Conservation (phyloP, 768 basidiomycete species). For the Suillus luteus region DNA sequence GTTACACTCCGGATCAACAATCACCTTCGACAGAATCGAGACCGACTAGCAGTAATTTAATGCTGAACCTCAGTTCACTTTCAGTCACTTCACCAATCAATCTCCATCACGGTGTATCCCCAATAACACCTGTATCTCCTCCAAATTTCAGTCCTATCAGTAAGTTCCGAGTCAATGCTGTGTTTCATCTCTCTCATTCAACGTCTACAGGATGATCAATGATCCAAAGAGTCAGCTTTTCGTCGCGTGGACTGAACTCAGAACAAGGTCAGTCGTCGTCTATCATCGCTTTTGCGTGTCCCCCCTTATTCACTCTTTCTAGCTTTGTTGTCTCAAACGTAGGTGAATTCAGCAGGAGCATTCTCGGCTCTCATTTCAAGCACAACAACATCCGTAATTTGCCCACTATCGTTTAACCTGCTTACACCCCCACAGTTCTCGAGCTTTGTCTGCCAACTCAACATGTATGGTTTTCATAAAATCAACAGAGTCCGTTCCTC, state of each 20-base stretch:
- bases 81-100: constrained; percentile 67
- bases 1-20: constrained; percentile 21
- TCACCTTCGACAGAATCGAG: constrained; percentile 20
- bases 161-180: too few species aligned
- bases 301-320: not conserved
- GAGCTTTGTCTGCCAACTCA: constrained; percentile 91
- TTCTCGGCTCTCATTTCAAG: constrained; percentile 85
- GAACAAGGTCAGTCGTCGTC: constrained; percentile 46
- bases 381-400: constrained; percentile 74
- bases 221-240: constrained; percentile 79
- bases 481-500: constrained; percentile 70
- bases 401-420: not conserved
- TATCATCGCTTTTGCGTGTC: not conserved
- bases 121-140: constrained; percentile 62
- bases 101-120: constrained; percentile 44
- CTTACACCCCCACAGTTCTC: constrained; percentile 62
- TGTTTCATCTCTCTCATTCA: not conserved
- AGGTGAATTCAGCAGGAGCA: constrained; percentile 82
- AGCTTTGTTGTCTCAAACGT: constrained; percentile 86
- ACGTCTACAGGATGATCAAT: constrained; percentile 72
- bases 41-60: constrained; percentile 45
- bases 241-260: constrained; percentile 81
- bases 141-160: constrained; percentile 42
- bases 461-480: constrained; percentile 97
- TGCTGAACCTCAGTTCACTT: constrained; percentile 69